phyloP scores from a whole-genome alignment of 805 yeast species.

The Cephaloascus albidus region DNA sequence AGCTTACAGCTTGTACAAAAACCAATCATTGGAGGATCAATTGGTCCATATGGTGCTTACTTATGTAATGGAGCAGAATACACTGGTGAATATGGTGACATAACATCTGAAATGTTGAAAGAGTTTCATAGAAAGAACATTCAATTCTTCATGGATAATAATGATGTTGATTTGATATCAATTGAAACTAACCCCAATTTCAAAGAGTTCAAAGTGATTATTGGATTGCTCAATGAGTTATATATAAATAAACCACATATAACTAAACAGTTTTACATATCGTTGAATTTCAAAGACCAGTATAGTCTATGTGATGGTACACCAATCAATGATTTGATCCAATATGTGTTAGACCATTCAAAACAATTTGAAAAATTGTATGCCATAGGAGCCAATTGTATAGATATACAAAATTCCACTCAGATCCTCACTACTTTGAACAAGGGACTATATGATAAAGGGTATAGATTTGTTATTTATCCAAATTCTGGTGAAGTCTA shows the following conservation, averaged over 20 bases:
- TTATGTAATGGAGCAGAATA: constrained; percentile 65
- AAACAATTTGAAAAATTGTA: constrained; percentile 30
- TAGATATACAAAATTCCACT: constrained; percentile 32
- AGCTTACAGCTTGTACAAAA: too few species aligned
- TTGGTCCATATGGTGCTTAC: constrained; percentile 75
- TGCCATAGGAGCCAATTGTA: constrained; percentile 66
- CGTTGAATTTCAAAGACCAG: constrained; percentile 19
- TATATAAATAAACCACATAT: constrained; percentile 18
- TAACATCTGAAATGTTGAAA: constrained; percentile 24
- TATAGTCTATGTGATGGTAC: constrained; percentile 22
- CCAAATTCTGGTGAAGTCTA: constrained; percentile 74
- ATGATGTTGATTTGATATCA: constrained; percentile 45
- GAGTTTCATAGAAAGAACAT: constrained; percentile 44
- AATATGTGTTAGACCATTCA: constrained; percentile 13
- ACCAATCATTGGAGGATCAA: constrained; percentile 57
- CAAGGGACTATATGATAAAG: constrained; percentile 8
- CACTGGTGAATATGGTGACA: constrained; percentile 49
- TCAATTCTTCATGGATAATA: constrained; percentile 22
- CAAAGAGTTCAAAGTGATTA: constrained; percentile 43
- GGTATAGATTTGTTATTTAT: constrained; percentile 37
- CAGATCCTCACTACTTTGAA: constrained; percentile 26
- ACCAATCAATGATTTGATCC: constrained; percentile 9
- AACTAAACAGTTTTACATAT: constrained; percentile 23
- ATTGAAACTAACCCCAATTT: constrained; percentile 68
- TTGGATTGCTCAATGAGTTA: constrained; percentile 25